Evolutionary conservation across 352 stramenopile species (phyloP).

Genomic region (Elongisporangium undulatum): DNA sequence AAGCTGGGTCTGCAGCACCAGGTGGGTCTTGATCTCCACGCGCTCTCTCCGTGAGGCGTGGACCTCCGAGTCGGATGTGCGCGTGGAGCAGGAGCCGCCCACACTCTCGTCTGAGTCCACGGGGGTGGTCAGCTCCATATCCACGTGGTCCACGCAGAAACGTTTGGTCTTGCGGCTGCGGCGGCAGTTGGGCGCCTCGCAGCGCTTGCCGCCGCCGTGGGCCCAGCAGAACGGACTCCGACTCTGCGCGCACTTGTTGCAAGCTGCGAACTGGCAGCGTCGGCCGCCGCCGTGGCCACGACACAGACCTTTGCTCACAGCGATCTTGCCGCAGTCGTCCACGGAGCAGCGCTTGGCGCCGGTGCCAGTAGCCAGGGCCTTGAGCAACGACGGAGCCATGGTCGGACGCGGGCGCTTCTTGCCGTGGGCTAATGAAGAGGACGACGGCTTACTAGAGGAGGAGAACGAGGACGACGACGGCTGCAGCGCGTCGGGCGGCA

Average conservation of each 20-base stretch:
- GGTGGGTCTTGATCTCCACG: slow-evolving; percentile 5
- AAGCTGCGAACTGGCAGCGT: slow-evolving; percentile 55
- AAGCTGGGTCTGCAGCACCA: slow-evolving; percentile 16
- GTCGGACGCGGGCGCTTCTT: slow-evolving; percentile 44
- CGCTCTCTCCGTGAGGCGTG: slow-evolving; percentile 19
- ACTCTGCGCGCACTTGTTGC: slow-evolving; percentile 73
- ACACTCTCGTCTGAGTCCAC: slow-evolving; percentile 49
- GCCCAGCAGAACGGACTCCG: slow-evolving; percentile 72
- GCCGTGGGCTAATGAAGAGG: slow-evolving; percentile 6
- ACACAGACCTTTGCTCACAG: slow-evolving; percentile 68
- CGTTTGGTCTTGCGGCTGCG: slow-evolving; percentile 72
- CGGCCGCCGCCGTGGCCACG: slow-evolving; percentile 67
- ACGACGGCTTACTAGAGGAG: slow-evolving; percentile 3
- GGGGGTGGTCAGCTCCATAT: slow-evolving; percentile 46
- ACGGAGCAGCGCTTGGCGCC: slow-evolving; percentile 66
- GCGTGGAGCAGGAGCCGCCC: slow-evolving; percentile 22
- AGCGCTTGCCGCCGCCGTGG: slow-evolving; percentile 71
- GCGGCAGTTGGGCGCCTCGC: slow-evolving; percentile 56
- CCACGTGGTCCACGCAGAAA: slow-evolving; percentile 74
- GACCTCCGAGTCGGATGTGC: slow-evolving; percentile 21
- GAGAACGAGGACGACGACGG: slow-evolving; percentile 1
- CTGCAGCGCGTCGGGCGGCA: slow-evolving; percentile 2
- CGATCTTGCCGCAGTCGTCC: slow-evolving; percentile 66
- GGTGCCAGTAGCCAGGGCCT: slow-evolving; percentile 38
- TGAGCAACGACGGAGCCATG: slow-evolving; percentile 33